Conservation (phyloP, 257 asterid genomes). For the Solanum chilense region DNA sequence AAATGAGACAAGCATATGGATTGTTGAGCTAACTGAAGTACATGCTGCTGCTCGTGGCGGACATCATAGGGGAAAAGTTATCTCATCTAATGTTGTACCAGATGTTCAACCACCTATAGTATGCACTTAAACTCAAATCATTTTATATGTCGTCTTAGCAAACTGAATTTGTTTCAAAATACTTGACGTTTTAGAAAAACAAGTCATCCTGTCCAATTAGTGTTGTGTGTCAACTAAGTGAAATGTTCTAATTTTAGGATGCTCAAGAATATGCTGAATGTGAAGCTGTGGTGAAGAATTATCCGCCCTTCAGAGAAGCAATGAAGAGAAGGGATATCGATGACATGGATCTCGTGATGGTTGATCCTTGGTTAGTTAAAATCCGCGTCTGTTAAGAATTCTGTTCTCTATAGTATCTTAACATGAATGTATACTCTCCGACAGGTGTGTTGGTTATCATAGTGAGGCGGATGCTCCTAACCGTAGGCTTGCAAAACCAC, state of each 20-base stretch:
- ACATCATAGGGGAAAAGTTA: conserved; percentile 90
- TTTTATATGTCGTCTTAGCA: neutral
- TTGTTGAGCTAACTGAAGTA: conserved; percentile 84
- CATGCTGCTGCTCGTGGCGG: conserved; percentile 96
- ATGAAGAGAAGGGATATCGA: conserved; percentile 98
- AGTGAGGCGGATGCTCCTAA: conserved; percentile 90
- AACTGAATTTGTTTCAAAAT: neutral
- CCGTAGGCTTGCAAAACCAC: conserved; percentile 89
- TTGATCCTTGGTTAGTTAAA: conserved; percentile 81
- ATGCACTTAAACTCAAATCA: neutral
- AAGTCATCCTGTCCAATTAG: neutral
- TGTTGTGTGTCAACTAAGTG: neutral
- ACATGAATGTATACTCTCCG: neutral
- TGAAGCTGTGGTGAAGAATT: conserved; percentile 88
- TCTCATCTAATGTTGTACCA: conserved; percentile 61
- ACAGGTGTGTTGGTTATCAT: conserved; percentile 94
- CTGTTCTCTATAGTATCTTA: neutral
- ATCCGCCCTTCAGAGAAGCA: conserved; percentile 85
- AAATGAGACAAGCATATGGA: conserved; percentile 90
- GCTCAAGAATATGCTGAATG: conserved; percentile 98
- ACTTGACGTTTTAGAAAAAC: neutral
- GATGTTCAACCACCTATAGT: conserved; percentile 99
- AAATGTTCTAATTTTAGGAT: conserved; percentile 35
- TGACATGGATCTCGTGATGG: conserved; percentile 99
- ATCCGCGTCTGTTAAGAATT: neutral